phyloP scores from a whole-genome alignment of 495 filamentous ascomycete genomes.

The Aspergillus asperescens region DNA sequence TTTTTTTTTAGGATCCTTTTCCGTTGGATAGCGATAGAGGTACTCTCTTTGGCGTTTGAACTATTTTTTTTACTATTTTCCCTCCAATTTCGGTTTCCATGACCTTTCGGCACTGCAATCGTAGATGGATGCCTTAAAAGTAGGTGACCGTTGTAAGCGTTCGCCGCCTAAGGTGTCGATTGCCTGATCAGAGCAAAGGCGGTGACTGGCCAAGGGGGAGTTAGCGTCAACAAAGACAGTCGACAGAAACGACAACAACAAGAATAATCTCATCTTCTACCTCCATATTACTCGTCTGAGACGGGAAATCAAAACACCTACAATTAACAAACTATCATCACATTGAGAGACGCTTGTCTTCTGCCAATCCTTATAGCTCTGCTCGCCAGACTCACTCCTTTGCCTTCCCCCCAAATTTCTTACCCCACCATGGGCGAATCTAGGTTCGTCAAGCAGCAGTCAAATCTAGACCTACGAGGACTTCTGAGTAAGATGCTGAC shows the following conservation, averaged over 20 bases:
- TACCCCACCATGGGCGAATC: conserved; percentile 54
- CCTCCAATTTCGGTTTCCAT: too few species aligned
- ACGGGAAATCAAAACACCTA: background rate
- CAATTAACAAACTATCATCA: background rate
- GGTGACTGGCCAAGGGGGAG: conserved; percentile 27
- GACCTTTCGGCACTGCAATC: too few species aligned
- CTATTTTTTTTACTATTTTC: conserved; percentile 2
- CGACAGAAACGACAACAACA: conserved; percentile 39
- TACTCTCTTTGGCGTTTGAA: conserved; percentile 14
- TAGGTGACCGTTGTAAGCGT: background rate
- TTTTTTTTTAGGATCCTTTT: conserved; percentile 7
- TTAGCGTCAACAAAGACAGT: conserved; percentile 34
- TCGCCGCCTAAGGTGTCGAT: conserved; percentile 3
- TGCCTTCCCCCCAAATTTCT: background rate
- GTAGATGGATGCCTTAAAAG: too few species aligned
- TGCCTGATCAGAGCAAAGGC: conserved; percentile 6
- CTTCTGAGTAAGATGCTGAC: background rate
- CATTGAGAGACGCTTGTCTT: background rate
- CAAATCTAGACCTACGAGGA: background rate
- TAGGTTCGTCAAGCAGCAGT: conserved; percentile 33
- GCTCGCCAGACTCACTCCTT: background rate
- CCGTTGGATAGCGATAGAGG: conserved; percentile 22
- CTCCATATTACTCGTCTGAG: background rate
- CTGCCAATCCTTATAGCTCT: conserved; percentile 5
- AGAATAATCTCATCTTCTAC: conserved; percentile 4